Base-by-base conservation (phyloP, 306 rosid genomes). In the Prunus armeniaca region DNA sequence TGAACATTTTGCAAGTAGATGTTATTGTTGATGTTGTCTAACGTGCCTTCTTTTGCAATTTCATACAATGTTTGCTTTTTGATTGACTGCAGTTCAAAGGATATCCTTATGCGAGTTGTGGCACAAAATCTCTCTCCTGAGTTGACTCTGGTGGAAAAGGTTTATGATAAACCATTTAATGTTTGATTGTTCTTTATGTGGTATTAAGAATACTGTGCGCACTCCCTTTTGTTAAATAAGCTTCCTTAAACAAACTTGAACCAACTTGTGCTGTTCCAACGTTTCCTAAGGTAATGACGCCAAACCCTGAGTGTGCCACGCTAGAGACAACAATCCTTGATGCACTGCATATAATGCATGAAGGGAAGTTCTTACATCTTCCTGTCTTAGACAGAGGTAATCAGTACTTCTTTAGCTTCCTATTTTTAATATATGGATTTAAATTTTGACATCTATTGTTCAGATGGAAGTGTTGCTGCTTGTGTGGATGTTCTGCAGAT, bases 401-500 rank as follows among this genome's bases (percentile, higher is more conserved):
- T 80, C 76, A 76, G 80, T 74, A 69, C 80, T 65, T 80, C 75
- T 74, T 71, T 32, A 51, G 72, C 52, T 30, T 81, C 58, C 7
- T 27, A 61, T 22, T 18, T 57, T 22, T 45, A 50, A 13, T 30
- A 52, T 24, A 60, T 24, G 12, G 41, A 6, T 62, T 75, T 60
- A 34, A 22, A 32, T 50, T 12, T 11, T 81, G 72, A 76, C 67
- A 66, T 79, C 69, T 77, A 43, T 76, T 60, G 58, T 84, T 82
- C 97, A 90, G 98, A 89, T 82, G 97, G 97, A 74, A 30, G 34
- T 80, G 79, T 90, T 62, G 83, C 87, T 73, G 90, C 97, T 76
- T 95, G 98, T 73, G 72, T 95, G 79, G 98, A 95, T 82, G 98
- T 95, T 76, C 89, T 95, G 76, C 98, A 90, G 83, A 86, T 95